These are phyloP conservation scores for Xerocomus cyaneibrunnescens DNA, from an alignment of 1,284 basidiomycete species.

Conservation along the genomic window DNA sequence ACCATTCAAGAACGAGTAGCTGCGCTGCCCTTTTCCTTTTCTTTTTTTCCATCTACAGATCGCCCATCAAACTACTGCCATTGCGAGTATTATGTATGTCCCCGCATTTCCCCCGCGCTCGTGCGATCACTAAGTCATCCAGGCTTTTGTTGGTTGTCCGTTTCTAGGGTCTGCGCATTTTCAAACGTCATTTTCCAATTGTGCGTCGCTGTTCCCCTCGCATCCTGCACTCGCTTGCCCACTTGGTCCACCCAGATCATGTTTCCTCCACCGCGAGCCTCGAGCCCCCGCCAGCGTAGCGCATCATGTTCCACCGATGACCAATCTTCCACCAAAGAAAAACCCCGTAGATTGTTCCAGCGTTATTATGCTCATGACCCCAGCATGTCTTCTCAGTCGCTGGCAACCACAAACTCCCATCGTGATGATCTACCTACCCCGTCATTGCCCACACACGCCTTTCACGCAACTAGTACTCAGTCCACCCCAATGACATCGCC, in stretches of 20 bases:
- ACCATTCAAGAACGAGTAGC: background rate
- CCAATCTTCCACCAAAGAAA: slow-evolving; percentile 5
- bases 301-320: slow-evolving; percentile 25
- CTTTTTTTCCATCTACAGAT: background rate
- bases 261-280: slow-evolving; percentile 4
- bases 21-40: background rate
- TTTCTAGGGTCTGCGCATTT: slow-evolving; percentile 15
- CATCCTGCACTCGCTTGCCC: background rate
- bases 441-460: background rate
- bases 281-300: slow-evolving; percentile 12
- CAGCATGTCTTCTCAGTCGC: slow-evolving; percentile 21
- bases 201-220: background rate
- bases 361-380: slow-evolving; percentile 15
- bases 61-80: background rate
- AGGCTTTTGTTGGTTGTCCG: slow-evolving; percentile 19
- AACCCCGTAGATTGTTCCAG: slow-evolving; percentile 10
- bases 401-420: slow-evolving; percentile 11
- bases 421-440: slow-evolving; percentile 14
- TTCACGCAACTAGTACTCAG: slow-evolving; percentile 17
- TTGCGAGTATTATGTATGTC: slow-evolving; percentile 24
- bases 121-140: background rate
- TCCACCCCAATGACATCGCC: slow-evolving; percentile 32
- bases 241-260: slow-evolving; percentile 16
- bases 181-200: background rate
- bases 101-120: background rate